phyloP scores from a whole-genome alignment of 2,329 filamentous ascomycete species.

The Ophiostoma triangulosporum region DNA sequence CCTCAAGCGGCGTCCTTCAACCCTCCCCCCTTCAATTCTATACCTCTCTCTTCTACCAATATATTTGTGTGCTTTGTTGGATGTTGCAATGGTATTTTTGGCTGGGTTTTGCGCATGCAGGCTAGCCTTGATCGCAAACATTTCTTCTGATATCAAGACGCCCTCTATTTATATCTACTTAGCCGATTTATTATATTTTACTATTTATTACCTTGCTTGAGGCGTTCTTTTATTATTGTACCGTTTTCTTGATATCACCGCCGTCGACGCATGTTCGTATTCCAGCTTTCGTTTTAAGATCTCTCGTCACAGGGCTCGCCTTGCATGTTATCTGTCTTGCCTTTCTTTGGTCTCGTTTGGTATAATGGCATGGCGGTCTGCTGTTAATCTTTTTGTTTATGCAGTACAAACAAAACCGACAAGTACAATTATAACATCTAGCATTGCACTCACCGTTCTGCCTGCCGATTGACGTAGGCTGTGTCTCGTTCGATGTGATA shows the following conservation, averaged over 20 bases:
- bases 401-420: neutral
- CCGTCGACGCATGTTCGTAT: neutral
- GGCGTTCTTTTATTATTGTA: slow-evolving; percentile 3
- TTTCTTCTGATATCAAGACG: slow-evolving; percentile 3
- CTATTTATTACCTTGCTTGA: slow-evolving; percentile 2
- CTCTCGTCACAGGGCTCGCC: neutral
- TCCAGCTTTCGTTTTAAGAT: neutral
- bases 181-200: neutral
- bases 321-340: neutral
- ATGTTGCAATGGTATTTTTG: slow-evolving; percentile 7
- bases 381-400: neutral
- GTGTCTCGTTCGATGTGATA: no score
- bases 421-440: slow-evolving; percentile 11
- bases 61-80: slow-evolving; percentile 13
- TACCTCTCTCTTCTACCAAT: neutral
- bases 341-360: neutral
- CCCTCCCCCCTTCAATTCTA: neutral
- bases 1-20: neutral
- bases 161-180: slow-evolving; percentile 4
- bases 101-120: slow-evolving; percentile 7
- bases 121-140: slow-evolving; percentile 6
- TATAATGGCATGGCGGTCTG: neutral
- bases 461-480: neutral
- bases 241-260: neutral
- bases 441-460: slow-evolving; percentile 13